Evolutionary conservation across 2,329 filamentous ascomycete species (phyloP).

Genomic region (Raffaelea deltoideospora): DNA sequence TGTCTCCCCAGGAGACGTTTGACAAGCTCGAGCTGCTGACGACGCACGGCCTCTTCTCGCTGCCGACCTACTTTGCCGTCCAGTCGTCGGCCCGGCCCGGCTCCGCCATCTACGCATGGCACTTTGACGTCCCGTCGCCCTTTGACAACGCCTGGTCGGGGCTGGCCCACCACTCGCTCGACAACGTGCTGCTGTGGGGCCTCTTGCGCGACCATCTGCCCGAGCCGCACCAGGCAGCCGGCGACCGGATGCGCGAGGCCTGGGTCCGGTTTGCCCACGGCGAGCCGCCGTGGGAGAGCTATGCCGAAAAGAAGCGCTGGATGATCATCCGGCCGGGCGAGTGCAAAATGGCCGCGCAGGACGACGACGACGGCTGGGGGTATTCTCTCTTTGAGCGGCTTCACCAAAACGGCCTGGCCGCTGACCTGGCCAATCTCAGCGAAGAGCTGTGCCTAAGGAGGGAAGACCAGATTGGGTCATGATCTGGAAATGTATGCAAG

Average conservation of each 20-base stretch:
- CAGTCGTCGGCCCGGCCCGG: neutral
- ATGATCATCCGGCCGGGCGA: slow-evolving; percentile 4
- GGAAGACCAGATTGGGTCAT: neutral
- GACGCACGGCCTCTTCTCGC: slow-evolving; percentile 7
- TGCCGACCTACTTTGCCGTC: slow-evolving; percentile 6
- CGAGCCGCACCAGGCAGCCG: slow-evolving; percentile 1
- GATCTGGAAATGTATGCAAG: too few species aligned
- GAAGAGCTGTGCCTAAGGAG: slow-evolving; percentile 6
- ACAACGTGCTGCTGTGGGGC: slow-evolving; percentile 11
- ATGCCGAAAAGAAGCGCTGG: neutral
- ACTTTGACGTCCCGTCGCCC: slow-evolving; percentile 12
- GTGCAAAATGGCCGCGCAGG: neutral
- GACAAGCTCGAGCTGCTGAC: slow-evolving; percentile 7
- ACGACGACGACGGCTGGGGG: neutral
- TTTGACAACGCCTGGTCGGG: slow-evolving; percentile 11
- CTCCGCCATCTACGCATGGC: slow-evolving; percentile 7
- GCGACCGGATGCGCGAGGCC: slow-evolving; percentile 2
- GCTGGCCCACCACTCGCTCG: slow-evolving; percentile 9
- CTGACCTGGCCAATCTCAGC: slow-evolving; percentile 1
- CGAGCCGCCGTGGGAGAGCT: slow-evolving; percentile 2
- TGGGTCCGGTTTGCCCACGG: slow-evolving; percentile 7
- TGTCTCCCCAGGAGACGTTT: slow-evolving; percentile 4
- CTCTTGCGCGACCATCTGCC: slow-evolving; percentile 6
- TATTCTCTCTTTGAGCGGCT: slow-evolving; percentile 2
- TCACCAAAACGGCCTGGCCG: neutral